These are phyloP conservation scores for Globisporangium solare DNA, from an alignment of 352 stramenopile species.

Conservation along the genomic window DNA sequence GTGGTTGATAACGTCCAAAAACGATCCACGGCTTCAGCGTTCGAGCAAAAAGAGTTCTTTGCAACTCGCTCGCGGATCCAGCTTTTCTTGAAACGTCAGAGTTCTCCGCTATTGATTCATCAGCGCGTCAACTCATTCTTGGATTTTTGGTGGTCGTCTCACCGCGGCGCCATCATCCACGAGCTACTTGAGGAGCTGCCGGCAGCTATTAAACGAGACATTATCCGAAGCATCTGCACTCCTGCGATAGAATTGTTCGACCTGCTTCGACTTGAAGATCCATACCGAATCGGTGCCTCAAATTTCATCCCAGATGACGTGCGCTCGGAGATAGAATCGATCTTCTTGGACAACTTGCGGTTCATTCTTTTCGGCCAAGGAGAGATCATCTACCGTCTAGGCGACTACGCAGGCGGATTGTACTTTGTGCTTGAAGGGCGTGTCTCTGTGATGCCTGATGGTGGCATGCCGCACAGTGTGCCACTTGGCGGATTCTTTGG, in stretches of 20 bases:
- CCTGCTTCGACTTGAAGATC: slow-evolving; percentile 19
- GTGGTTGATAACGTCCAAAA: slow-evolving; percentile 74
- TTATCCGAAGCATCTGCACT: slow-evolving; percentile 50
- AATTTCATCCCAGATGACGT: not conserved
- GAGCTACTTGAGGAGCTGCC: slow-evolving; percentile 54
- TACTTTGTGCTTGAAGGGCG: slow-evolving; percentile 54
- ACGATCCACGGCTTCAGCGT: slow-evolving; percentile 53
- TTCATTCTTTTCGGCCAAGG: slow-evolving; percentile 58
- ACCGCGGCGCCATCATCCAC: slow-evolving; percentile 57
- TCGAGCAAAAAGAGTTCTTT: slow-evolving; percentile 71
- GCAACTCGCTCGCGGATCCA: slow-evolving; percentile 47
- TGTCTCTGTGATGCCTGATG: slow-evolving; percentile 25
- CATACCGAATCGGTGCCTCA: slow-evolving; percentile 11
- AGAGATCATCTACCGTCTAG: slow-evolving; percentile 52
- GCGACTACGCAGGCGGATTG: slow-evolving; percentile 40
- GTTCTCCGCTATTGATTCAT: slow-evolving; percentile 43
- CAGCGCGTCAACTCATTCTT: slow-evolving; percentile 60
- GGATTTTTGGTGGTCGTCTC: slow-evolving; percentile 66
- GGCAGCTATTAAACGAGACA: slow-evolving; percentile 46
- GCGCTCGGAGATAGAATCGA: slow-evolving; percentile 32
- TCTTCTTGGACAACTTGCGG: slow-evolving; percentile 50
- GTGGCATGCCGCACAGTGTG: slow-evolving; percentile 20
- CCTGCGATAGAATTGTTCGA: slow-evolving; percentile 38
- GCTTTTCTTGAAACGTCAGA: slow-evolving; percentile 59
- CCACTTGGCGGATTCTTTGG: slow-evolving; percentile 48